These are phyloP conservation scores for Dittrichia graveolens DNA, from an alignment of 129 eudicot genomes.

Conservation along the genomic window DNA sequence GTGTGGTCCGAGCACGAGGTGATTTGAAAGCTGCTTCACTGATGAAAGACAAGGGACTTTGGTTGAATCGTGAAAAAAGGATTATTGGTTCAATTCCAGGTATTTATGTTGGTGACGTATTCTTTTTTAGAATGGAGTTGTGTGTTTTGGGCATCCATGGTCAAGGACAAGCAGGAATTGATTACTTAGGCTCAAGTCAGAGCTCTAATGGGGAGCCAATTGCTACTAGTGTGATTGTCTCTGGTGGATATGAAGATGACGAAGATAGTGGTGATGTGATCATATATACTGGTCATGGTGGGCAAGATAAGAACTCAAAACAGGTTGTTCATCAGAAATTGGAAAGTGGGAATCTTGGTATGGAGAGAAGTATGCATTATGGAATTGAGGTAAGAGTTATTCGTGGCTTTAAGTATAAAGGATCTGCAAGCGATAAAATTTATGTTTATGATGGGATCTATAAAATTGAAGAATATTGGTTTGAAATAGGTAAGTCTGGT, in stretches of 20 bases:
- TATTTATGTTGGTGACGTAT: conserved; percentile 60
- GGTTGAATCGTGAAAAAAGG: conserved; percentile 69
- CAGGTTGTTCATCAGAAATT: conserved; percentile 62
- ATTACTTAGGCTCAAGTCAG: conserved; percentile 47
- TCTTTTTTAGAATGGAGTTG: conserved; percentile 56
- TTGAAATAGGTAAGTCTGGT: conserved; percentile 68
- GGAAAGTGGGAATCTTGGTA: conserved; percentile 65
- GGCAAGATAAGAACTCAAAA: conserved; percentile 54
- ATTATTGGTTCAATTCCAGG: conserved; percentile 71
- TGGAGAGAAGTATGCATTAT: conserved; percentile 73
- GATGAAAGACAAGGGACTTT: conserved; percentile 53
- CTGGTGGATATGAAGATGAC: conserved; percentile 86
- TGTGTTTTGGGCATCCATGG: conserved; percentile 79
- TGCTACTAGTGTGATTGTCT: conserved; percentile 74
- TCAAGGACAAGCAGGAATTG: conserved; percentile 70
- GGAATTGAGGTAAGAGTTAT: conserved; percentile 77
- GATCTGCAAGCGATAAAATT: conserved; percentile 57
- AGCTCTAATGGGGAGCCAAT: conserved; percentile 76
- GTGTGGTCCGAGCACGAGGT: conserved; percentile 36
- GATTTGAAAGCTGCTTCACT: conserved; percentile 50
- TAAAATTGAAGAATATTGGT: conserved; percentile 45
- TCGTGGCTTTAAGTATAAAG: conserved; percentile 65
- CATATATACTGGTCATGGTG: conserved; percentile 76
- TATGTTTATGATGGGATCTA: conserved; percentile 84
- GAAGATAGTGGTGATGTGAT: conserved; percentile 67